Conservation (phyloP, 2,329 filamentous ascomycete species). For the Passalora sequoiae region DNA sequence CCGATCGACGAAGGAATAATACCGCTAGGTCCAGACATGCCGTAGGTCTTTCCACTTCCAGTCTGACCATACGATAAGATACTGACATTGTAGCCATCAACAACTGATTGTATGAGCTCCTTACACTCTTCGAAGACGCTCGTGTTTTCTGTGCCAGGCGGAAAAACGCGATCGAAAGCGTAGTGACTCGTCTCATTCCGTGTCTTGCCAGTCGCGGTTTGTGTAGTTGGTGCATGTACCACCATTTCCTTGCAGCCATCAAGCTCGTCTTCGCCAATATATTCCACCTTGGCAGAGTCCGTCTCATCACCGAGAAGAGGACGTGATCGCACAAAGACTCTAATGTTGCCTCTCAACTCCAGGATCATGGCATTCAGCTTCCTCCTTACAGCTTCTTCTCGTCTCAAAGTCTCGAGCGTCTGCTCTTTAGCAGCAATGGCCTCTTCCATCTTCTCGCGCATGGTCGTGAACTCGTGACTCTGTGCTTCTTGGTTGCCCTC, state of each 20-base stretch:
- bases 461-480: slow-evolving; percentile 74
- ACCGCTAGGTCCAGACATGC: slow-evolving; percentile 85
- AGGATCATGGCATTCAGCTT: slow-evolving; percentile 97
- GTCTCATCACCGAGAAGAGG: slow-evolving; percentile 62
- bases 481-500: slow-evolving; percentile 87
- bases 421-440: slow-evolving; percentile 64
- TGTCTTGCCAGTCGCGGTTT: slow-evolving; percentile 70
- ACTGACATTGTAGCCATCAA: slow-evolving; percentile 97
- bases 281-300: slow-evolving; percentile 67
- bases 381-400: slow-evolving; percentile 82
- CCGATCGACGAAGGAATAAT: slow-evolving; percentile 93
- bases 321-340: slow-evolving; percentile 93
- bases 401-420: slow-evolving; percentile 75
- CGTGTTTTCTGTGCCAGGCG: slow-evolving; percentile 68
- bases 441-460: slow-evolving; percentile 74
- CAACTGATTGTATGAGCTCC: slow-evolving; percentile 89
- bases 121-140: slow-evolving; percentile 95
- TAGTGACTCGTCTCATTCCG: slow-evolving; percentile 78
- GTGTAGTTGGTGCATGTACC: slow-evolving; percentile 76
- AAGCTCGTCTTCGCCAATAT: slow-evolving; percentile 61
- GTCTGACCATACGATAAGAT: slow-evolving; percentile 99
- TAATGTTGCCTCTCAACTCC: slow-evolving; percentile 95
- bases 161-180: slow-evolving; percentile 89
- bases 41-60: slow-evolving; percentile 92
- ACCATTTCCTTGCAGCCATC: slow-evolving; percentile 85